Percentiles rank a stretch among this genome's conserved stretches.
Evolutionary conservation across 257 asterid species (phyloP).

Genomic region (Solanum piurae): DNA sequence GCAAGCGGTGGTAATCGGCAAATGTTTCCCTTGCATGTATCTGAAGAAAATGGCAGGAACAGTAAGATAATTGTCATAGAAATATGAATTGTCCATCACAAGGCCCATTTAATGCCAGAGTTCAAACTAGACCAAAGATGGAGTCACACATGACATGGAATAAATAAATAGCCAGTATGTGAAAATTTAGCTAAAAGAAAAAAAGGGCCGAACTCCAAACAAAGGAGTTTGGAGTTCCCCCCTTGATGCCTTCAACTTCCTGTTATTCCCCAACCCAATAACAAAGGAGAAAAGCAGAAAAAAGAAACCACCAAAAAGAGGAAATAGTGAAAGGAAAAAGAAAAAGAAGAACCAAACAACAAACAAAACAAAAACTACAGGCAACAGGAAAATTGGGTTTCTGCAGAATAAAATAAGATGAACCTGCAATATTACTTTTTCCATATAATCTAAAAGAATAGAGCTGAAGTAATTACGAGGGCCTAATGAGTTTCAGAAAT

Average conservation of each 20-base stretch:
- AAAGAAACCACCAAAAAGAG: background rate
- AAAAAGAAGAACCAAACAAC: background rate
- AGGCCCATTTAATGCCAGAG: background rate
- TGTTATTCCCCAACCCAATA: background rate
- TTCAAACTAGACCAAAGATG: background rate
- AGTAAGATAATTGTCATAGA: background rate
- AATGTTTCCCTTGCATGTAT: constrained; percentile 38
- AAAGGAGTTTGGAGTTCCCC: background rate
- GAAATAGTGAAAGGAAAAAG: background rate
- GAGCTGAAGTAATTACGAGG: background rate
- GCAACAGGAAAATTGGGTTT: background rate
- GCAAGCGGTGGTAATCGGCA: constrained; percentile 70
- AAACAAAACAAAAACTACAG: background rate
- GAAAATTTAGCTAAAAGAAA: background rate
- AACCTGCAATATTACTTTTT: background rate
- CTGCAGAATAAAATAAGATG: background rate
- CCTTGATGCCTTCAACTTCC: background rate
- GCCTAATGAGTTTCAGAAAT: background rate
- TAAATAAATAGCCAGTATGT: background rate
- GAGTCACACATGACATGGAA: background rate
- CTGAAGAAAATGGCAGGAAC: constrained; percentile 20
- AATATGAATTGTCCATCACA: background rate
- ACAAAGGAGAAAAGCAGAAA: background rate
- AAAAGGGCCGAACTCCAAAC: background rate
- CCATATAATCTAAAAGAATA: background rate